A percentile compares a stretch with the other conserved stretches of the same genome.
Evolutionary conservation across 108 stramenopile genomes (phyloP).

Genomic region (Chaetoceros tenuissimus): DNA sequence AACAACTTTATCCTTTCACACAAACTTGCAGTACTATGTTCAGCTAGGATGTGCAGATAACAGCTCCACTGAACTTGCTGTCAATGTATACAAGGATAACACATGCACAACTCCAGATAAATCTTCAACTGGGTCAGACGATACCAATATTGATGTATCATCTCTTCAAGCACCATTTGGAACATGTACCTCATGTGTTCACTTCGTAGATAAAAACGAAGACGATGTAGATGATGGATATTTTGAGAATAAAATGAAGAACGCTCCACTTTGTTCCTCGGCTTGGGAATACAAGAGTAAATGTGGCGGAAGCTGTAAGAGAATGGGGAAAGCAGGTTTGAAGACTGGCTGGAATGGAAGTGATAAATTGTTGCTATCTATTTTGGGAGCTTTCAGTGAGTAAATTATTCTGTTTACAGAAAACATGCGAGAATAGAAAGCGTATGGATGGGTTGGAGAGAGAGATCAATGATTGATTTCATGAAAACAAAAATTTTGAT

Average conservation of each 20-base stretch:
- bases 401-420: neutral
- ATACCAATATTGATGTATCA: slow-evolving; percentile 55
- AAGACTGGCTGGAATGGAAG: slow-evolving; percentile 67
- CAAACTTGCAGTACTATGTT: slow-evolving; percentile 24
- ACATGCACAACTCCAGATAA: slow-evolving; percentile 38
- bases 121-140: slow-evolving; percentile 38
- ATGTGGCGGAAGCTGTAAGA: slow-evolving; percentile 28
- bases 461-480: too few relatives aligned
- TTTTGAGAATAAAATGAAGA: slow-evolving; percentile 62
- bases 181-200: slow-evolving; percentile 69
- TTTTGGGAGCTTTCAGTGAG: slow-evolving; percentile 62
- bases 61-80: slow-evolving; percentile 30
- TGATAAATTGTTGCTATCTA: slow-evolving; percentile 64
- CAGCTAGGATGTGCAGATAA: slow-evolving; percentile 49
- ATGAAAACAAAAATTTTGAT: too few relatives aligned
- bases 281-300: slow-evolving; percentile 62
- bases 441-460: neutral
- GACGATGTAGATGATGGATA: slow-evolving; percentile 74
- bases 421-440: neutral
- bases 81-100: slow-evolving; percentile 74
- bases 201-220: slow-evolving; percentile 70
- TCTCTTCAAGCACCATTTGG: slow-evolving; percentile 54
- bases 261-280: slow-evolving; percentile 67
- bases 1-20: too few relatives aligned
- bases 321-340: slow-evolving; percentile 36